phyloP scores from a whole-genome alignment of 2,329 filamentous ascomycete species.

The Orbilia oligospora region DNA sequence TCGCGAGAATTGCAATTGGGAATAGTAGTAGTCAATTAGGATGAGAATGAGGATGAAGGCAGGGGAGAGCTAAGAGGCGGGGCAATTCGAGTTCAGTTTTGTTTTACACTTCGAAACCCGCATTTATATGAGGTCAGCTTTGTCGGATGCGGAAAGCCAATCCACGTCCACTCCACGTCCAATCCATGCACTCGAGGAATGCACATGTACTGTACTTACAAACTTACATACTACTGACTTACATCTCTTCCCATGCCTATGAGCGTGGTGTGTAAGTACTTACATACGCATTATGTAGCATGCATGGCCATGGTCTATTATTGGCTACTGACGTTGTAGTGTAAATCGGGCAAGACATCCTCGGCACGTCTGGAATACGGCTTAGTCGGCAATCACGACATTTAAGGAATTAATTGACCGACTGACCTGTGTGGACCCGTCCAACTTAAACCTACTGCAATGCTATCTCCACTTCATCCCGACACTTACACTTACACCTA shows the following conservation, averaged over 20 bases:
- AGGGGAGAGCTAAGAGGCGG: constrained; percentile 2
- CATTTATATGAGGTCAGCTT: constrained; percentile 16
- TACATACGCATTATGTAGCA: too few species aligned
- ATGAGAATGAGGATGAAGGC: neutral
- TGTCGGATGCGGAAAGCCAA: constrained; percentile 29
- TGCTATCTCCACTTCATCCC: constrained; percentile 16
- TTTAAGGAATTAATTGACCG: too few species aligned
- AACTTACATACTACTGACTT: too few species aligned
- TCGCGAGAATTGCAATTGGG: neutral
- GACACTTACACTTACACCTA: constrained; percentile 1
- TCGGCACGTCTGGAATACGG: neutral
- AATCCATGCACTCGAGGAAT: neutral
- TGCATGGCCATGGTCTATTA: constrained; percentile 6
- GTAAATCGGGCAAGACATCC: neutral
- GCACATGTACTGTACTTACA: neutral
- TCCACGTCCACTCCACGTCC: constrained; percentile 1
- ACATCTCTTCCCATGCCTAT: neutral
- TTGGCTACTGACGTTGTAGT: neutral
- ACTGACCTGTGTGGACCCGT: neutral
- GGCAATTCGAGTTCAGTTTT: neutral
- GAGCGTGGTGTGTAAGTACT: too few species aligned
- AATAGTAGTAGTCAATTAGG: neutral
- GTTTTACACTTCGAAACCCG: neutral
- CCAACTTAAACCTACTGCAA: neutral
- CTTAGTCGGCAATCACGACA: constrained; percentile 31